Base-by-base conservation (phyloP, 1,139 yeast species). In the Sugiyamaella japonica region DNA sequence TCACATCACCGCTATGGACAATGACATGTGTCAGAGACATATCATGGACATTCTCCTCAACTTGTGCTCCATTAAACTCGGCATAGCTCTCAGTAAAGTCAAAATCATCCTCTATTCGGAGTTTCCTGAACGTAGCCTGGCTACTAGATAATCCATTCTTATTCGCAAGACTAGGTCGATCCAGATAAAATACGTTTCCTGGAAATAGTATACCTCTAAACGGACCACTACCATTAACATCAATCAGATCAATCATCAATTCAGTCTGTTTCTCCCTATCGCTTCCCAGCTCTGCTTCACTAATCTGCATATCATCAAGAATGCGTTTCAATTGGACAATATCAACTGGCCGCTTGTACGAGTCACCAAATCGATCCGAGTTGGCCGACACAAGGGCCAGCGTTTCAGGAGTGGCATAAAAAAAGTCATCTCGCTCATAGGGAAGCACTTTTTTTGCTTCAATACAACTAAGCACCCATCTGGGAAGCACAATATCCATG, bases 381-480 rank as follows among this genome's bases (percentile, higher is more conserved):
- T 56, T 57, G 13, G 49, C 40, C n/a, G 53, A 50, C 1, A 65
- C 62, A 1, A 39, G 36, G 2, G 48, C 50, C 8, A 54, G 13
- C 2, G 63, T 59, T 12, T 51, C 53, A 6, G 48, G 50, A 2
- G 52, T 53, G 7, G 55, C 61, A 47, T 49, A 52, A 15, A 46
- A 60, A 10, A 62, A 45, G 53, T 63, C 52, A 13, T 54, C 29
- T 32, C 89, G 86, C 61, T 89, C 96, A 9, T 86, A 62, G 1
- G 78, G 79, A 0, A 89, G 69, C 1, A 84, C 53, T 1, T 64
- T 59, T 0, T 70, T 63, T 17, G 74, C 69, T 12, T 70, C 63
- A 2, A 88, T 71, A 62, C 95, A 83, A 60, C 87, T 90, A 46
- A 82, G 73, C 7, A 89, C 68, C 96, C 97, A 93, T 16, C 70